These are phyloP conservation scores for Tuber brumale DNA, from an alignment of 495 filamentous ascomycete genomes.

Conservation along the genomic window DNA sequence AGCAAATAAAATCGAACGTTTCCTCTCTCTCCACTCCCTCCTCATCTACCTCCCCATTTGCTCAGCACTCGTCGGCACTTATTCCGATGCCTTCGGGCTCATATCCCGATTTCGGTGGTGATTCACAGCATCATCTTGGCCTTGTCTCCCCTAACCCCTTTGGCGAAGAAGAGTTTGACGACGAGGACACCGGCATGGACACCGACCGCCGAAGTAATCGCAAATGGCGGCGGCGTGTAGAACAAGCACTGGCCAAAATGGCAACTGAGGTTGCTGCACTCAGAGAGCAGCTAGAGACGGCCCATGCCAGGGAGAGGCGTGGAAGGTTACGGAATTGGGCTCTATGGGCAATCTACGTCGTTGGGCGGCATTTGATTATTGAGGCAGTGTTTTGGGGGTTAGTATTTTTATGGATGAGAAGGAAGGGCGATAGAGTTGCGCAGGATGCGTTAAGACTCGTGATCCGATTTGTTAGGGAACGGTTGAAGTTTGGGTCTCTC, in stretches of 20 bases:
- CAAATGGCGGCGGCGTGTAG: constrained; percentile 71
- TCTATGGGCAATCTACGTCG: constrained; percentile 61
- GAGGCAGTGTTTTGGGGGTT: constrained; percentile 64
- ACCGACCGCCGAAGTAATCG: constrained; percentile 33
- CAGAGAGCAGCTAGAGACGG: constrained; percentile 77
- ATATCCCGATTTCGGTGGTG: background rate
- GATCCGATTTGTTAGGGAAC: constrained; percentile 56
- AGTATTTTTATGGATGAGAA: constrained; percentile 71
- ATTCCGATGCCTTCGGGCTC: background rate
- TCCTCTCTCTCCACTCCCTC: constrained; percentile 55
- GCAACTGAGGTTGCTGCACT: constrained; percentile 91
- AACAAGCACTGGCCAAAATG: constrained; percentile 80
- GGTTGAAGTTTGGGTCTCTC: constrained; percentile 48
- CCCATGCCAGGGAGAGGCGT: constrained; percentile 51
- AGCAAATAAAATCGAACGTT: constrained; percentile 84
- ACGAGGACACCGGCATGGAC: constrained; percentile 48
- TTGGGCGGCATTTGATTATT: constrained; percentile 64
- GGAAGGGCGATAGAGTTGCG: constrained; percentile 65
- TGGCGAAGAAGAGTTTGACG: constrained; percentile 46
- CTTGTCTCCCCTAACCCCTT: constrained; percentile 36
- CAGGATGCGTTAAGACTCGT: constrained; percentile 68
- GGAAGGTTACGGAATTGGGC: constrained; percentile 60
- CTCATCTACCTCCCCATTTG: constrained; percentile 35
- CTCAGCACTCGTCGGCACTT: background rate
- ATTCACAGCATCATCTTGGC: constrained; percentile 18